These are phyloP conservation scores for Rhexocercosporidium sp. DNA, from an alignment of 2,329 filamentous ascomycete species.

Conservation along the genomic window DNA sequence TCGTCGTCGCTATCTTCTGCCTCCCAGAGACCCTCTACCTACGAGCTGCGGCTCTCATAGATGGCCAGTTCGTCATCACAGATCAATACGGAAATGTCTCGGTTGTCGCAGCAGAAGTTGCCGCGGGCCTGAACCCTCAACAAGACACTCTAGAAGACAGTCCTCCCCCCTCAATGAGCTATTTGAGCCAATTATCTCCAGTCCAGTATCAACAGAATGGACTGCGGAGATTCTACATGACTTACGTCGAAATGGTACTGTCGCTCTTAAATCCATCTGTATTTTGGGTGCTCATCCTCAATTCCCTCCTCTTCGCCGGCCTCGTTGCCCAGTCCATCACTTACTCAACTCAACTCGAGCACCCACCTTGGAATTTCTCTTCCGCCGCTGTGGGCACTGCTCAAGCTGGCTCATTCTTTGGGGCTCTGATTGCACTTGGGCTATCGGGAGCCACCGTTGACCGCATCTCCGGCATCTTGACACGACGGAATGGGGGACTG, in stretches of 20 bases:
- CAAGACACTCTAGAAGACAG: background rate
- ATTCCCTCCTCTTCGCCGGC: background rate
- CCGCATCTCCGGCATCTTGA: background rate
- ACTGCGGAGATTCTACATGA: background rate
- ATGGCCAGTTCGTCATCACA: background rate
- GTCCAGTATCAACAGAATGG: background rate
- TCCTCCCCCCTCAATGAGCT: background rate
- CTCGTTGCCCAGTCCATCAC: background rate
- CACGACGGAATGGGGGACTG: background rate
- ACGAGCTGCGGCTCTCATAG: background rate
- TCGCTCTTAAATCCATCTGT: background rate
- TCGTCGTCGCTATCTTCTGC: background rate
- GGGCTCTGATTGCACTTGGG: background rate
- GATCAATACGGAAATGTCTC: background rate
- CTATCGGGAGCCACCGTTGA: background rate
- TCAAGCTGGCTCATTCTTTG: background rate
- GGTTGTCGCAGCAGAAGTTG: background rate
- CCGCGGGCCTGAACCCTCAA: background rate
- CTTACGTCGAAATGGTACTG: background rate
- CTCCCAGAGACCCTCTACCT: background rate
- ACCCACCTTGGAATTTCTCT: background rate
- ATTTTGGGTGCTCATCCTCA: background rate
- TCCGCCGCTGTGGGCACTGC: background rate
- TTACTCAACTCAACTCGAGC: background rate
- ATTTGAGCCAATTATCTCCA: background rate